These are phyloP conservation scores for Stagonosporopsis rhizophila DNA, from an alignment of 2,329 filamentous ascomycete genomes.

Conservation along the genomic window DNA sequence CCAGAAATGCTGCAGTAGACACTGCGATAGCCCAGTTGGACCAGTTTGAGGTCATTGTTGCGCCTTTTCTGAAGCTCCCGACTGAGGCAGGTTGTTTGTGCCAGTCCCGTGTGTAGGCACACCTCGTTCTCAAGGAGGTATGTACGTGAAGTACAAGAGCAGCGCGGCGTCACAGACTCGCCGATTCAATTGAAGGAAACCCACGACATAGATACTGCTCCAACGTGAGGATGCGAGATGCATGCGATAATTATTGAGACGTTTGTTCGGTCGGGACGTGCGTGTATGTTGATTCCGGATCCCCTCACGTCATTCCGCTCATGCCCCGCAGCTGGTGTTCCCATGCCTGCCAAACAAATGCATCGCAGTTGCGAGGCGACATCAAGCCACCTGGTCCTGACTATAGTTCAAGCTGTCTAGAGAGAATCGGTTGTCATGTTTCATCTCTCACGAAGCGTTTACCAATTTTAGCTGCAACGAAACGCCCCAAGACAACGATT, in stretches of 20 bases:
- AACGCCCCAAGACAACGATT: slow-evolving; percentile 14
- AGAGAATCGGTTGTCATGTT: slow-evolving; percentile 2
- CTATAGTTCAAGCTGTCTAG: not conserved
- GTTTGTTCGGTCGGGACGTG: not conserved
- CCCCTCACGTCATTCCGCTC: slow-evolving; percentile 18
- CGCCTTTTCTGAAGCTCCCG: no score
- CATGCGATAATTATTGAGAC: not conserved
- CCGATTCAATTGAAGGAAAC: not conserved
- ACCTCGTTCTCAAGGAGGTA: no score
- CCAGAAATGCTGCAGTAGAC: slow-evolving; percentile 21
- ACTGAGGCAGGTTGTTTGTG: no score
- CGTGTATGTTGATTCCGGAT: not conserved
- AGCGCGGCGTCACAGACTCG: not conserved
- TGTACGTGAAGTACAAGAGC: not conserved
- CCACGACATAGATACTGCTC: not conserved
- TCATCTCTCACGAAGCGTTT: not conserved
- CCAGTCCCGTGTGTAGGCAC: no score
- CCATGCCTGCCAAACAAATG: not conserved
- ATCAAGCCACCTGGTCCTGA: not conserved
- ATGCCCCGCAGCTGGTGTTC: slow-evolving; percentile 9
- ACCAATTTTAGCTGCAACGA: slow-evolving; percentile 17
- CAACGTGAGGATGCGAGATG: not conserved
- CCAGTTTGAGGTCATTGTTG: not conserved
- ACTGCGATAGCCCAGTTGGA: slow-evolving; percentile 16
- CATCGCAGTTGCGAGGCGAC: not conserved